Conservation (phyloP, 1,284 basidiomycete species). For the Kwoniella shivajii region DNA sequence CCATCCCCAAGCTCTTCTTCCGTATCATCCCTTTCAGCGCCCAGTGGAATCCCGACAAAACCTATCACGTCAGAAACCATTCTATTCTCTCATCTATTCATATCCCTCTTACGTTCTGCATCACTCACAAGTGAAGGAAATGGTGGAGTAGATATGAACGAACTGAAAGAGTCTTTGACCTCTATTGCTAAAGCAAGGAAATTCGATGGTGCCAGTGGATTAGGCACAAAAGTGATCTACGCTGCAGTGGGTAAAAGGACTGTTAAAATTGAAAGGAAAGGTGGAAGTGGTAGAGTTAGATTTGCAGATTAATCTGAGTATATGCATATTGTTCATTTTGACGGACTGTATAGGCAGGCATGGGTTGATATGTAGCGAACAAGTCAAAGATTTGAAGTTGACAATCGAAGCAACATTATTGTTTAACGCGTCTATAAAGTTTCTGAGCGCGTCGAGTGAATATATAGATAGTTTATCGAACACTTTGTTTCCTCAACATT, state of each 20-base stretch:
- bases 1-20: conserved; percentile 37
- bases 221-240: conserved; percentile 41
- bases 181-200: conserved; percentile 34
- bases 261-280: conserved; percentile 42
- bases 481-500: too few relatives aligned
- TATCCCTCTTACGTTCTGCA: conserved; percentile 34
- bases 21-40: conserved; percentile 12
- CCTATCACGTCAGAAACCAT: conserved; percentile 43
- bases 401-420: not conserved
- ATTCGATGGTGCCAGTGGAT: conserved; percentile 31
- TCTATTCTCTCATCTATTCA: conserved; percentile 38
- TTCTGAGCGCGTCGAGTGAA: too few relatives aligned
- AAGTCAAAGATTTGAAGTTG: not conserved
- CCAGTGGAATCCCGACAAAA: conserved; percentile 1
- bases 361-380: not conserved
- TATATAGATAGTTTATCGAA: too few relatives aligned
- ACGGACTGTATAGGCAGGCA: not conserved
- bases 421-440: not conserved
- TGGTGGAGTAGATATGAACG: conserved; percentile 26
- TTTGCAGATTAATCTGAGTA: conserved; percentile 25
- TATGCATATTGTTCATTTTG: not conserved
- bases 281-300: conserved; percentile 33
- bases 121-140: not conserved
- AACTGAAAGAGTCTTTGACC: conserved; percentile 37
- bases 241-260: conserved; percentile 39